Conservation (phyloP, 257 asterid genomes). For the Cordia subcordata region DNA sequence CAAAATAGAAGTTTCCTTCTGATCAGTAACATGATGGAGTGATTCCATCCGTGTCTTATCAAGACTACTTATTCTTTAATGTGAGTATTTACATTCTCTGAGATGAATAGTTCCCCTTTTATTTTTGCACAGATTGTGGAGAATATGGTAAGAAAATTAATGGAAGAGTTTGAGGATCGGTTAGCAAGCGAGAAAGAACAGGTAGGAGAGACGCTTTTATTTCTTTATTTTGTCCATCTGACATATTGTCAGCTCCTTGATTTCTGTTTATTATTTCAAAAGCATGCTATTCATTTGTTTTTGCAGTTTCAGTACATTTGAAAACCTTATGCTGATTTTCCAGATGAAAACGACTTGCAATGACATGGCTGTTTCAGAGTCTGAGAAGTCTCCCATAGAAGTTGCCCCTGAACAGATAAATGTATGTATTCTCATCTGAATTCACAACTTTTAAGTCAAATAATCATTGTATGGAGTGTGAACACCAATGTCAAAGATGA, state of each 20-base stretch:
- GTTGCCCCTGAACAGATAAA: not conserved
- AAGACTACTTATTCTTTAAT: not conserved
- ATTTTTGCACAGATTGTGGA: constrained; percentile 62
- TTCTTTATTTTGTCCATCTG: not conserved
- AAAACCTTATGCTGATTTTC: not conserved
- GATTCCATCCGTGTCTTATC: no score
- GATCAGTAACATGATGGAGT: no score
- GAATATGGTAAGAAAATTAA: constrained; percentile 56
- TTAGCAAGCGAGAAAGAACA: constrained; percentile 40
- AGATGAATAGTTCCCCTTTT: constrained; percentile 11
- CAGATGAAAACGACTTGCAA: constrained; percentile 26
- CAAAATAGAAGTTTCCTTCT: no score
- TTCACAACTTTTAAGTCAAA: no score
- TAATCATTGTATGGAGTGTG: not conserved
- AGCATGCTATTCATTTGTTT: not conserved
- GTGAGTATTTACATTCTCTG: not conserved
- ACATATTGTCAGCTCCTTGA: not conserved
- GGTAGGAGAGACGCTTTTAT: constrained; percentile 26
- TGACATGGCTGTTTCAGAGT: constrained; percentile 15
- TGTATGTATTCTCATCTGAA: not conserved
- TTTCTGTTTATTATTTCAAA: not conserved
- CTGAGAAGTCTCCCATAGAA: constrained; percentile 11
- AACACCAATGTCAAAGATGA: constrained; percentile 2
- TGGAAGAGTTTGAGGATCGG: constrained; percentile 65
- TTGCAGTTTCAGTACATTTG: not conserved